phyloP scores from a whole-genome alignment of 805 yeast species.

The Jamesozyma jinghongensis region DNA sequence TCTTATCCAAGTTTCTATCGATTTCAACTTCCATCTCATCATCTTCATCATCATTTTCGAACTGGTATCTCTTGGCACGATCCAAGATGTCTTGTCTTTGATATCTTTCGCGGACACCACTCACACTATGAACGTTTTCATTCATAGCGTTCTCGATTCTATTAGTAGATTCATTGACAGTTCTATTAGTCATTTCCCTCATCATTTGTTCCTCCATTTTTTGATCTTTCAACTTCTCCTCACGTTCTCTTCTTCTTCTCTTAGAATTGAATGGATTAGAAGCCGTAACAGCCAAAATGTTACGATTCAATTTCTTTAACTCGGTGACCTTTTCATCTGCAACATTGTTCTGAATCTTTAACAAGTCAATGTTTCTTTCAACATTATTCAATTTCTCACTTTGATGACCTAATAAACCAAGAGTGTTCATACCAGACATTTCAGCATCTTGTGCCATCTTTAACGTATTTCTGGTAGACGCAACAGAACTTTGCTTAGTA shows the following conservation, averaged over 20 bases:
- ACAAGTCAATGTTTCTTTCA: slow-evolving; percentile 66
- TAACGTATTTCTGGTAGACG: slow-evolving; percentile 76
- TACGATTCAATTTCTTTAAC: slow-evolving; percentile 67
- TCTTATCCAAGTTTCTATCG: slow-evolving; percentile 73
- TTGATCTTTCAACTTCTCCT: slow-evolving; percentile 54
- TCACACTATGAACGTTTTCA: slow-evolving; percentile 32
- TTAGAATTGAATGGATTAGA: slow-evolving; percentile 84
- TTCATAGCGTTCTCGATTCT: slow-evolving; percentile 56
- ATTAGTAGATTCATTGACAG: slow-evolving; percentile 55
- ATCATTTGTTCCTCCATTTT: slow-evolving; percentile 53
- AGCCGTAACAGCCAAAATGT: slow-evolving; percentile 71
- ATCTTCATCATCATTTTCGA: slow-evolving; percentile 87
- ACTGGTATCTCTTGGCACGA: slow-evolving; percentile 63
- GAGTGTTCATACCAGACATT: slow-evolving; percentile 65
- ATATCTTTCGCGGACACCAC: slow-evolving; percentile 30
- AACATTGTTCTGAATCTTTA: slow-evolving; percentile 70
- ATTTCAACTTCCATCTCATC: slow-evolving; percentile 86
- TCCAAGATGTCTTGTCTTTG: slow-evolving; percentile 32
- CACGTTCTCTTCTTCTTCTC: slow-evolving; percentile 63
- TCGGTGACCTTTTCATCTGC: slow-evolving; percentile 80
- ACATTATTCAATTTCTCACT: slow-evolving; percentile 74
- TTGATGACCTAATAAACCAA: slow-evolving; percentile 92
- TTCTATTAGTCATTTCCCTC: slow-evolving; percentile 51
- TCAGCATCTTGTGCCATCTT: slow-evolving; percentile 65
- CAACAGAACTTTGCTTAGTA: slow-evolving; percentile 78